Base-by-base conservation (phyloP, 2,329 filamentous ascomycete species). In the Monosporascus sp. region DNA sequence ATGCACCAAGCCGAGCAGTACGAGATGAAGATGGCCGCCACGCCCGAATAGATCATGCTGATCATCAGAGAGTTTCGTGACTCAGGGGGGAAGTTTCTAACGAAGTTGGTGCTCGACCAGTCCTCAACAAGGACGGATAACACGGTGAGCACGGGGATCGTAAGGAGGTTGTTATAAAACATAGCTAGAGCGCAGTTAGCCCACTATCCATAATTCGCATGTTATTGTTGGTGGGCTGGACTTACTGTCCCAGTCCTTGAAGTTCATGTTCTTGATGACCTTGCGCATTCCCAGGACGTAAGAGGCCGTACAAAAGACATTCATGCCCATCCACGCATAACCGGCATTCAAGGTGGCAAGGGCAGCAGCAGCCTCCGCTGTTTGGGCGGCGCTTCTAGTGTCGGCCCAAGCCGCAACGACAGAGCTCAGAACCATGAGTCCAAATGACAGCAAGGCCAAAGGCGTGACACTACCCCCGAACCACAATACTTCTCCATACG, bases 1-100 rank as follows among this genome's bases (percentile, higher is more conserved):
- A 99, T 95, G 70, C 94, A 97, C 94, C 94, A 99, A 38, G 94
- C 94, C 17, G 93, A 97, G 68, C 91, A 95, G 81, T 99, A 99
- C n/a, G 93, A 97, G 73, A 99, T 99, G 76, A 97, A 96, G 67
- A 97, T 92, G 49, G 92, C 90, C 37, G 86, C 92, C 51, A 97
- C 80, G 56, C 94, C 94, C 5, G 94, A 97, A 73, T 97, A 88
- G 66, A 97, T 76, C 90, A 97, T 97, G 67, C 92, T 90, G 56
- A 88, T 75, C 62, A 96, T 81, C 63, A 97, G 85, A 63, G 79
- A 82, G 72, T 90, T 94, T 64, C 92, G 88, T 36, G 84, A 78
- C 60, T 87, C 88, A n/a, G 76, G 64, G 2, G 94, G 94, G 77
- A 99, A 99, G 80, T 97, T 97, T 72, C 81, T 85, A 62, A 77